phyloP scores from a whole-genome alignment of 768 basidiomycete genomes.

The Boletus vinaceobasis region DNA sequence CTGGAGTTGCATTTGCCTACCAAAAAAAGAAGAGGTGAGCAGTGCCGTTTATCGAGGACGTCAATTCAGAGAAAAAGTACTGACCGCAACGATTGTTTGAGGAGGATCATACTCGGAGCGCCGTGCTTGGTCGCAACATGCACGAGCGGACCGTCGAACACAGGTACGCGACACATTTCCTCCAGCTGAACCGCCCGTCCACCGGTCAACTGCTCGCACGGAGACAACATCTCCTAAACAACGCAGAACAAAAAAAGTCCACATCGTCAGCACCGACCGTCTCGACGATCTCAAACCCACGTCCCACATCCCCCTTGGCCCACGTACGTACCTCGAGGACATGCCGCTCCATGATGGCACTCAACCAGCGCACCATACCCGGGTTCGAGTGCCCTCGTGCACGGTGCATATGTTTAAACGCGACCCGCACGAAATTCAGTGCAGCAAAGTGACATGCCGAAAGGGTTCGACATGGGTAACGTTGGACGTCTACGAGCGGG shows the following conservation, averaged over 20 bases:
- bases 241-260: background rate
- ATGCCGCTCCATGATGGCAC: conserved; percentile 8
- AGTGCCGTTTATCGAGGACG: background rate
- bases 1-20: conserved; percentile 25
- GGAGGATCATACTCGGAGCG: conserved; percentile 34
- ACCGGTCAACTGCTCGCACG: conserved; percentile 49
- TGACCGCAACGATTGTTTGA: conserved; percentile 29
- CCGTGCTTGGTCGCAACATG: conserved; percentile 36
- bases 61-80: background rate
- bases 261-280: background rate
- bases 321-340: conserved; percentile 23
- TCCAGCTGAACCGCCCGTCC: conserved; percentile 46
- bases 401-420: conserved; percentile 30
- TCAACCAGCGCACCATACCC: conserved; percentile 10
- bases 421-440: conserved; percentile 54
- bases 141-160: conserved; percentile 41
- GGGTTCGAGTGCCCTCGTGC: background rate
- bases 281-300: background rate
- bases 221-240: conserved; percentile 47
- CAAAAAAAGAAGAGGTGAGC: background rate
- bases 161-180: conserved; percentile 44
- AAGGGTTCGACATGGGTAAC: conserved; percentile 36
- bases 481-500: conserved; percentile 44
- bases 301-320: background rate
- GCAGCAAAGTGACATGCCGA: conserved; percentile 63